phyloP scores from a whole-genome alignment of 805 yeast species.

The Ogataea pini region DNA sequence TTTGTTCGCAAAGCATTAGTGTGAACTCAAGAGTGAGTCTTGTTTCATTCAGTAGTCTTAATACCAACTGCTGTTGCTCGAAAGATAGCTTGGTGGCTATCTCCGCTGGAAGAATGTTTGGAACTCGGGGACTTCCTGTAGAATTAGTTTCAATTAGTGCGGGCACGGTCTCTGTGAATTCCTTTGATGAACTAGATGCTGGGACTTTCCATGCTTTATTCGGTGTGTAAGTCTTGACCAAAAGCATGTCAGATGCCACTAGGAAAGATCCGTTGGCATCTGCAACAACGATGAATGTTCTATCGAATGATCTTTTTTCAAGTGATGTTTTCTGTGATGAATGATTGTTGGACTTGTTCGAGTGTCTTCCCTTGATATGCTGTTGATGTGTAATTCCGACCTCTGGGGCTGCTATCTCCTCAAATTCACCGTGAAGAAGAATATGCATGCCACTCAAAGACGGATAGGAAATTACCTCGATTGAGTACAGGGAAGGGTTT shows the following conservation, averaged over 20 bases:
- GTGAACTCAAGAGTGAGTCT: constrained; percentile 78
- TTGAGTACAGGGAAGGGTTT: constrained; percentile 65
- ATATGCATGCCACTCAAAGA: constrained; percentile 77
- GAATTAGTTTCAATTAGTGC: background rate
- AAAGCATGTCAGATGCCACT: constrained; percentile 84
- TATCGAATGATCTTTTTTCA: constrained; percentile 76
- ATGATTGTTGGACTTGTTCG: constrained; percentile 30
- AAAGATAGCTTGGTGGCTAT: constrained; percentile 50
- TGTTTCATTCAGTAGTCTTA: constrained; percentile 69
- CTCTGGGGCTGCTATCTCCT: constrained; percentile 64
- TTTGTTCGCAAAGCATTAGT: constrained; percentile 81
- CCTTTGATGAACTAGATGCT: constrained; percentile 10
- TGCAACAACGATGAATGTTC: constrained; percentile 74
- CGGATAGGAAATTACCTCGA: constrained; percentile 75
- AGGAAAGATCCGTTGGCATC: constrained; percentile 68
- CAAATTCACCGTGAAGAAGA: constrained; percentile 80
- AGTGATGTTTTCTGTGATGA: constrained; percentile 35
- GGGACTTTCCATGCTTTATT: constrained; percentile 53
- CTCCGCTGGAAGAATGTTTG: constrained; percentile 50
- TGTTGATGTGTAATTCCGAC: constrained; percentile 10
- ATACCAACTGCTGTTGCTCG: constrained; percentile 62
- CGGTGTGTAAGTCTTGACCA: constrained; percentile 61
- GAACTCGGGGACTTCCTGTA: background rate
- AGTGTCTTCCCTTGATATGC: background rate
- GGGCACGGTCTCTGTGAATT: constrained; percentile 1